These are phyloP conservation scores for Rutidosis leptorrhynchoides DNA, from an alignment of 129 eudicot genomes.

Conservation along the genomic window DNA sequence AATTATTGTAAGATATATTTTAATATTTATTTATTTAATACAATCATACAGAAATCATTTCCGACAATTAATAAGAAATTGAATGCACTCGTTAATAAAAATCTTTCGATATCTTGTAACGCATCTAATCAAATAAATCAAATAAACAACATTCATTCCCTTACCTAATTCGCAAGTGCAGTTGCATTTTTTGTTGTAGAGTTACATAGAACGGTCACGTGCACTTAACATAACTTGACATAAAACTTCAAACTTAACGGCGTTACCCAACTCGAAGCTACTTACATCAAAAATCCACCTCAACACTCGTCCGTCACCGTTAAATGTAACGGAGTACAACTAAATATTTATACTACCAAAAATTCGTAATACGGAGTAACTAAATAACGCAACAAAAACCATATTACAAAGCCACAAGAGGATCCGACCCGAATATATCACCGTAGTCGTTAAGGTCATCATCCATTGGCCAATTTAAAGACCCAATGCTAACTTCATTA, in stretches of 20 bases:
- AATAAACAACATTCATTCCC: not conserved
- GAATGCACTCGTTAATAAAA: not conserved
- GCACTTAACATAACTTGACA: constrained; percentile 25
- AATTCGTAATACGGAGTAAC: no score
- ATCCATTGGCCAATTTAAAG: constrained; percentile 22
- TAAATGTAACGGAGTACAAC: constrained; percentile 19
- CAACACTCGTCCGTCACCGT: constrained; percentile 28
- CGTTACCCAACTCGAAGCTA: constrained; percentile 11
- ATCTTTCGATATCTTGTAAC: not conserved
- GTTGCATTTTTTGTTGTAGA: no score
- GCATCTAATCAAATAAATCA: not conserved
- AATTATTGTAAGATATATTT: no score
- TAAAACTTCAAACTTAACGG: not conserved
- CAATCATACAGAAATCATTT: not conserved
- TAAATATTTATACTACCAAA: constrained; percentile 8
- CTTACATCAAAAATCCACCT: not conserved
- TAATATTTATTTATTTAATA: no score
- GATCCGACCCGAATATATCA: constrained; percentile 79
- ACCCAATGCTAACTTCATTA: constrained; percentile 27
- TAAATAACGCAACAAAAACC: not conserved
- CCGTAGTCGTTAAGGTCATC: constrained; percentile 58
- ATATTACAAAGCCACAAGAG: constrained; percentile 40
- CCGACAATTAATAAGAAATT: no score
- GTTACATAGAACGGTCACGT: constrained; percentile 29
- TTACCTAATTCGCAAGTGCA: constrained; percentile 16